Evolutionary conservation across 1,139 yeast genomes (phyloP).

Genomic region (Protomyces macrosporus): DNA sequence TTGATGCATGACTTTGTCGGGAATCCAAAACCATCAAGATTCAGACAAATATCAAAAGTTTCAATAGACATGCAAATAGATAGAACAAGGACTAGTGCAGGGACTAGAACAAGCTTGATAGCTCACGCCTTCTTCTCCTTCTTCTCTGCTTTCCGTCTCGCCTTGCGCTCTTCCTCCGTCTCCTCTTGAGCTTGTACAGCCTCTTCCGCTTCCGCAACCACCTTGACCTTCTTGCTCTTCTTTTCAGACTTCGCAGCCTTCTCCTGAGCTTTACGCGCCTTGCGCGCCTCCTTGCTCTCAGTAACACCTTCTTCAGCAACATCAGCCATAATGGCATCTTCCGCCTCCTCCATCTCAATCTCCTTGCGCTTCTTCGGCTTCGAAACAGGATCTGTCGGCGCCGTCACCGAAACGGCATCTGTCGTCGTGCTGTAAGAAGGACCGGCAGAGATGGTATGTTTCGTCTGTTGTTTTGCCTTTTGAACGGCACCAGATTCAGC

Average conservation of each 20-base stretch:
- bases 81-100: too few species aligned
- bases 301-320: constrained; percentile 39
- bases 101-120: background rate
- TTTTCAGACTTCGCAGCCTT: constrained; percentile 31
- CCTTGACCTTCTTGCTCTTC: constrained; percentile 35
- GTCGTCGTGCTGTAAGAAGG: constrained; percentile 93
- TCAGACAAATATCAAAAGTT: too few species aligned
- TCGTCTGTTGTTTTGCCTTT: constrained; percentile 45
- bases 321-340: constrained; percentile 32
- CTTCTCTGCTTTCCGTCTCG: constrained; percentile 23
- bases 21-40: too few species aligned
- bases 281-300: constrained; percentile 41
- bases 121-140: background rate
- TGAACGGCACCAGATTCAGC: constrained; percentile 32
- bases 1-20: too few species aligned
- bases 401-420: constrained; percentile 50
- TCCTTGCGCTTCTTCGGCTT: constrained; percentile 36
- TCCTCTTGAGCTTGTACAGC: constrained; percentile 34
- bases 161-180: constrained; percentile 32
- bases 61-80: too few species aligned
- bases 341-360: constrained; percentile 34
- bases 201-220: constrained; percentile 33
- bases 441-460: constrained; percentile 76
- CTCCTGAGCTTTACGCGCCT: constrained; percentile 35
- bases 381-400: constrained; percentile 33